Conservation (phyloP, 768 basidiomycete genomes). For the Naganishia friedmannii region DNA sequence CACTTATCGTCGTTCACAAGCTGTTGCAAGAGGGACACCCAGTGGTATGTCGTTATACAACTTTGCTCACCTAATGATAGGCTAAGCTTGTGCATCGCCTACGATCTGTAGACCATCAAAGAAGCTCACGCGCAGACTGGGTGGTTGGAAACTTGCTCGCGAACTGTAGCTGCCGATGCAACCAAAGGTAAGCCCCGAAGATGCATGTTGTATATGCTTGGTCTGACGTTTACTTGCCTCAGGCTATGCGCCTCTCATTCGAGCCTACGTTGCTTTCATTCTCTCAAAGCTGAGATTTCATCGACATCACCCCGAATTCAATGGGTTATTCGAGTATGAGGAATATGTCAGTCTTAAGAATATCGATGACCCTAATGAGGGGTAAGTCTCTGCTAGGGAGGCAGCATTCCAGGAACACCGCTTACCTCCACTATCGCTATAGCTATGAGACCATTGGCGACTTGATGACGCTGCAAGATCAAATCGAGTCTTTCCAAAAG, state of each 20-base stretch:
- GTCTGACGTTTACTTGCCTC: background rate
- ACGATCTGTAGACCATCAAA: conserved; percentile 71
- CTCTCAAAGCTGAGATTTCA: conserved; percentile 94
- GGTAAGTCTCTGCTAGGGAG: conserved; percentile 59
- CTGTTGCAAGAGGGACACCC: conserved; percentile 97
- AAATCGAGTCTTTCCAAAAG: conserved; percentile 98
- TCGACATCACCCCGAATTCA: conserved; percentile 91
- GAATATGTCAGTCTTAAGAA: conserved; percentile 96
- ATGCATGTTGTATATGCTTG: conserved; percentile 40
- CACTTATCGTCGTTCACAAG: conserved; percentile 95
- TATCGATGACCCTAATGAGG: conserved; percentile 98
- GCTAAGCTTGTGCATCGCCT: background rate
- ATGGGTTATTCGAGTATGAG: conserved; percentile 97
- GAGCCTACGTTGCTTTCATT: conserved; percentile 92
- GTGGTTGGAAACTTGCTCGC: conserved; percentile 95
- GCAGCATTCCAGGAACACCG: conserved; percentile 19
- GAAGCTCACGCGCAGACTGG: conserved; percentile 95
- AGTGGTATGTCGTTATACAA: conserved; percentile 59
- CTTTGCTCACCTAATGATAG: background rate
- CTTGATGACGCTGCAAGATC: conserved; percentile 95
- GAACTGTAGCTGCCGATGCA: conserved; percentile 78
- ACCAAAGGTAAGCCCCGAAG: conserved; percentile 59
- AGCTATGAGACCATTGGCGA: conserved; percentile 98
- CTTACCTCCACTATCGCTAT: background rate
- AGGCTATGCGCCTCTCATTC: conserved; percentile 92